phyloP scores from a whole-genome alignment of 495 filamentous ascomycete species.

The Terfezia boudieri region DNA sequence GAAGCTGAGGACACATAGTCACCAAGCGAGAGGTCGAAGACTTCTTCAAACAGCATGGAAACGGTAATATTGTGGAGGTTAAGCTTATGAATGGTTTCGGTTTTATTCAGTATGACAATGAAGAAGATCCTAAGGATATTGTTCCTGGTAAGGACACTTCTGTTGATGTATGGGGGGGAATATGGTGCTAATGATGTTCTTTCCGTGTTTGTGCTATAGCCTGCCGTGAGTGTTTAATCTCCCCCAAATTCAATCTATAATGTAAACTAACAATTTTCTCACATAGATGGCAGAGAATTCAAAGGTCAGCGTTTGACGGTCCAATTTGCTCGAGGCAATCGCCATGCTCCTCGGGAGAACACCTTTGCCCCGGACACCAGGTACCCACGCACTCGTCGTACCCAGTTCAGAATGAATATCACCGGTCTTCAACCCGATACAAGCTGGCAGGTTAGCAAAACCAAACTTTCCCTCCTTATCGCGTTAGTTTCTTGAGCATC shows the following conservation, averaged over 20 bases:
- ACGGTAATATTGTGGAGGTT: constrained; percentile 92
- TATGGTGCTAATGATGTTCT: constrained; percentile 22
- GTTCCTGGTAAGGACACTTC: constrained; percentile 54
- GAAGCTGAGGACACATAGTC: constrained; percentile 28
- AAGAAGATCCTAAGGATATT: constrained; percentile 88
- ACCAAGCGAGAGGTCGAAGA: constrained; percentile 92
- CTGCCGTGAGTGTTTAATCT: constrained; percentile 23
- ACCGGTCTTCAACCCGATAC: constrained; percentile 92
- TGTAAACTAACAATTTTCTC: background rate
- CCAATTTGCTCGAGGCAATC: constrained; percentile 87
- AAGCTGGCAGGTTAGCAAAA: constrained; percentile 97
- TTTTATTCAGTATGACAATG: constrained; percentile 97
- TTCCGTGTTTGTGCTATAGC: constrained; percentile 8
- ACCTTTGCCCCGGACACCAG: constrained; percentile 49
- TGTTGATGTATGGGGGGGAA: constrained; percentile 10
- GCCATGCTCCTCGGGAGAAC: constrained; percentile 57
- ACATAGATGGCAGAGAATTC: constrained; percentile 64
- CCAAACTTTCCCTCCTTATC: constrained; percentile 34
- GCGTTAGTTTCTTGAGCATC: constrained; percentile 4
- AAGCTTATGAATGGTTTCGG: constrained; percentile 99
- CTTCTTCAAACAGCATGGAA: constrained; percentile 86
- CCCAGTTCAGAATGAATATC: constrained; percentile 87
- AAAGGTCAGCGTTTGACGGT: constrained; percentile 93
- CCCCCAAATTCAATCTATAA: background rate
- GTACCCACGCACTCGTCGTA: constrained; percentile 79